phyloP scores from a whole-genome alignment of 2,329 filamentous ascomycete species.

The Chaetomium olivaceum region DNA sequence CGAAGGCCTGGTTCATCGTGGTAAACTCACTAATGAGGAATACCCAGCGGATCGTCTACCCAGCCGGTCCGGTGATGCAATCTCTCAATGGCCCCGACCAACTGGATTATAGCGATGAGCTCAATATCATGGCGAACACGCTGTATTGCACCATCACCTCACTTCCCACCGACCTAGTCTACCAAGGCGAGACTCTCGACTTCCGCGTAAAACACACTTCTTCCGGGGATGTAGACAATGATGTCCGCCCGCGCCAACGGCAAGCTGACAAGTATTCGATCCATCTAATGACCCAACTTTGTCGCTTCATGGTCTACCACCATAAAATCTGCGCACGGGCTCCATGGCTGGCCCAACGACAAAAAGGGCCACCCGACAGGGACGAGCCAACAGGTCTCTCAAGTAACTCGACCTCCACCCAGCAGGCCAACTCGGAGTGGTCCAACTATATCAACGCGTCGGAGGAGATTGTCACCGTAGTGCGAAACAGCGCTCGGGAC shows the following conservation, averaged over 20 bases:
- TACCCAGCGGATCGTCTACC: constrained; percentile 7
- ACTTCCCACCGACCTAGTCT: not conserved
- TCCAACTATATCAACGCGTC: constrained; percentile 9
- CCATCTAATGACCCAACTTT: constrained; percentile 5
- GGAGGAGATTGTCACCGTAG: not conserved
- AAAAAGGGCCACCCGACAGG: not conserved
- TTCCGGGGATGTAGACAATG: no score
- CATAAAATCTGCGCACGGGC: constrained; percentile 4
- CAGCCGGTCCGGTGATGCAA: not conserved
- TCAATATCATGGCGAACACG: constrained; percentile 4
- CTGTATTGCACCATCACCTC: constrained; percentile 1
- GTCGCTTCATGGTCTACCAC: constrained; percentile 7
- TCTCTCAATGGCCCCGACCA: not conserved
- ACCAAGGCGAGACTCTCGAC: constrained; percentile 5
- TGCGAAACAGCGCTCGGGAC: constrained; percentile 4
- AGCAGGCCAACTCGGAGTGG: not conserved
- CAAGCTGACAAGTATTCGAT: constrained; percentile 3
- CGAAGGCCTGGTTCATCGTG: constrained; percentile 6
- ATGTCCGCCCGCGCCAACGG: not conserved
- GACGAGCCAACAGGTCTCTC: not conserved
- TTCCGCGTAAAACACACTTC: not conserved
- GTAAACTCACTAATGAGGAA: constrained; percentile 6
- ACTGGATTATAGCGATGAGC: not conserved
- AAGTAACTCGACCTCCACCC: not conserved
- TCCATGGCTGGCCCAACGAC: not conserved